Conservation (phyloP, 495 filamentous ascomycete species). For the Lepidopterella palustris region DNA sequence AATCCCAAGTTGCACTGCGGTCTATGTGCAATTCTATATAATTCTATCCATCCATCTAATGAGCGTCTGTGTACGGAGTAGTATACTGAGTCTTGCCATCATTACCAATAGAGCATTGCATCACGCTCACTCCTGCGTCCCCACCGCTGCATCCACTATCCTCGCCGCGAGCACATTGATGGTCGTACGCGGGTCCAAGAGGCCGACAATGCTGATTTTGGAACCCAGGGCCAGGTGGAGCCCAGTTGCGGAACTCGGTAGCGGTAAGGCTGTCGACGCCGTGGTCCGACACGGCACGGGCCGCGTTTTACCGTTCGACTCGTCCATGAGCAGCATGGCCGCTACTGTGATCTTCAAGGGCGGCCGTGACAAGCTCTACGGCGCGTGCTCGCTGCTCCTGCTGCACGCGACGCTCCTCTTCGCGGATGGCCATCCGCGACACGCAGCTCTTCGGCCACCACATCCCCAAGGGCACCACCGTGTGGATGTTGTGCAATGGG, state of each 20-base stretch:
- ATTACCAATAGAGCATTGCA: neutral
- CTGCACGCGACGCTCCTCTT: neutral
- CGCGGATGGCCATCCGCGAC: neutral
- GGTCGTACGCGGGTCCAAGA: conserved; percentile 18
- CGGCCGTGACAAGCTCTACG: conserved; percentile 22
- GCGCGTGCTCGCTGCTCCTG: conserved; percentile 13
- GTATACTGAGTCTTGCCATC: neutral
- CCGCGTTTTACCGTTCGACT: conserved; percentile 17
- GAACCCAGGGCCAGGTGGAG: conserved; percentile 21
- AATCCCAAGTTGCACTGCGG: too few relatives aligned
- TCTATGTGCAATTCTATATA: neutral
- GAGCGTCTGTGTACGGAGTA: neutral
- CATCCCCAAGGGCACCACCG: conserved; percentile 4
- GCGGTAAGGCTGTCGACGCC: conserved; percentile 39
- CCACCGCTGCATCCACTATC: neutral
- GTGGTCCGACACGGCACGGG: conserved; percentile 26
- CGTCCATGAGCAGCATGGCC: conserved; percentile 29
- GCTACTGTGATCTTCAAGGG: conserved; percentile 20
- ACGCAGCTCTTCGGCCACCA: neutral
- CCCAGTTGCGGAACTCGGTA: conserved; percentile 37
- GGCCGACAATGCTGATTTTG: conserved; percentile 30
- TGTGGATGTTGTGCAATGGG: neutral
- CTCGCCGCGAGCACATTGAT: neutral
- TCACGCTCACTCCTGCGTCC: neutral
- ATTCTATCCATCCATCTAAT: neutral